phyloP scores from a whole-genome alignment of 2,329 filamentous ascomycete genomes.

The Tolypocladium sp. region DNA sequence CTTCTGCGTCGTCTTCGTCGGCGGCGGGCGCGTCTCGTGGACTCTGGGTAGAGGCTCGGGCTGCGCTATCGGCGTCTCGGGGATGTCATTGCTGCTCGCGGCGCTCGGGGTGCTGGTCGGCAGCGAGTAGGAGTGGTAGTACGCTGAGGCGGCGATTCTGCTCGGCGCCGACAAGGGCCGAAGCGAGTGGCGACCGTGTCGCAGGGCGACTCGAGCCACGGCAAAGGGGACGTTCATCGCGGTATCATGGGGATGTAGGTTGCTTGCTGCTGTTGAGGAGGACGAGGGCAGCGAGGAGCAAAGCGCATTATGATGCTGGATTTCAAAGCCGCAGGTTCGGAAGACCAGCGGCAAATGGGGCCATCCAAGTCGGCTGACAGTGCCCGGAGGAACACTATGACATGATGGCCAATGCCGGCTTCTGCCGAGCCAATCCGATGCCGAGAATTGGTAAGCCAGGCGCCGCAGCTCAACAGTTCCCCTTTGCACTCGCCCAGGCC shows the following conservation, averaged over 20 bases:
- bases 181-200: slow-evolving; percentile 27
- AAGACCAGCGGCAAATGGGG: slow-evolving; percentile 12
- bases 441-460: slow-evolving; percentile 19
- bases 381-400: slow-evolving; percentile 9
- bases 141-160: slow-evolving; percentile 23
- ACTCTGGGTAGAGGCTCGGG: slow-evolving; percentile 36
- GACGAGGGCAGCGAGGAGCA: not conserved
- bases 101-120: slow-evolving; percentile 30
- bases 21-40: slow-evolving; percentile 42
- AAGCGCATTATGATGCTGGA: slow-evolving; percentile 5
- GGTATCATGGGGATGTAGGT: slow-evolving; percentile 1
- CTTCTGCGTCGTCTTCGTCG: slow-evolving; percentile 10
- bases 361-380: slow-evolving; percentile 13
- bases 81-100: slow-evolving; percentile 31
- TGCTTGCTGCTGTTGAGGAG: not conserved
- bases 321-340: slow-evolving; percentile 18
- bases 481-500: not conserved
- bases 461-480: not conserved
- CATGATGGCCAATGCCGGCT: slow-evolving; percentile 15
- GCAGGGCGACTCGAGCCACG: slow-evolving; percentile 29
- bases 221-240: slow-evolving; percentile 20
- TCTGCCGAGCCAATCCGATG: slow-evolving; percentile 27
- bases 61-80: slow-evolving; percentile 38
- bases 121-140: slow-evolving; percentile 46
- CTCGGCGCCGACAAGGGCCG: slow-evolving; percentile 32